Base-by-base conservation (phyloP, 306 rosid genomes). In the Dalbergia cochinchinensis region DNA sequence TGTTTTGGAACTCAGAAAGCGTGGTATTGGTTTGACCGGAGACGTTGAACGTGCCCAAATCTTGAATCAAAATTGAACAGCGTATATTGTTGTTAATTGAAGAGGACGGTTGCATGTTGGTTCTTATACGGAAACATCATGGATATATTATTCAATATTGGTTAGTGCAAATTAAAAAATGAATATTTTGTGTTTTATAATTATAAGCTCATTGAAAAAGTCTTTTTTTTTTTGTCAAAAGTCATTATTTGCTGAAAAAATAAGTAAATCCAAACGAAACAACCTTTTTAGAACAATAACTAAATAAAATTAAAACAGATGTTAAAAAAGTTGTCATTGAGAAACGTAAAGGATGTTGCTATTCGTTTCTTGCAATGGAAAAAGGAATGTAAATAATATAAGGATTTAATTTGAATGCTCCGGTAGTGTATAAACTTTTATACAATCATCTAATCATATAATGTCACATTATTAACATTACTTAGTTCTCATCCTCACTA, bases 331-430 rank as follows among this genome's bases (percentile, higher is more conserved):
- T 62, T 41, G 73, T n/a, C 35, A 15, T 11, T 44, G 22, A 65
- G 8, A 42, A 55, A 65, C 64, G 35, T 19, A 74, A 50, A 68
- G 58, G 47, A 4, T 13, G 64, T 13, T 41, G 50, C 10, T 7
- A 44, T 81, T 66, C 33, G 33, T 66, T 57, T 34, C 41, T 45
- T 59, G 50, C 26, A 22, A 66, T 20, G 39, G 12, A 70, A 70
- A 78, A 82, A 51, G 0, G 39, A 70, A 61, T 8, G 44, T 70
- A 55, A 71, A 55, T 33, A 33, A 18, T 13, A 8, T 2, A 15
- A 8, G 6, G 0, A 11, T 50, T 50, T 50, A 4, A 45, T 45
- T 26, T 26, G 3, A 1, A 26, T 26, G 2, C 31, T 1, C 31
- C 2, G 2, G 3, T 1, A 26, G 3, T 26, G 3, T 26, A 26